Evolutionary conservation across 1,284 basidiomycete species (phyloP), one percentile per base, ranked within the genome.

Genomic region (Agroathelia rolfsii): DNA sequence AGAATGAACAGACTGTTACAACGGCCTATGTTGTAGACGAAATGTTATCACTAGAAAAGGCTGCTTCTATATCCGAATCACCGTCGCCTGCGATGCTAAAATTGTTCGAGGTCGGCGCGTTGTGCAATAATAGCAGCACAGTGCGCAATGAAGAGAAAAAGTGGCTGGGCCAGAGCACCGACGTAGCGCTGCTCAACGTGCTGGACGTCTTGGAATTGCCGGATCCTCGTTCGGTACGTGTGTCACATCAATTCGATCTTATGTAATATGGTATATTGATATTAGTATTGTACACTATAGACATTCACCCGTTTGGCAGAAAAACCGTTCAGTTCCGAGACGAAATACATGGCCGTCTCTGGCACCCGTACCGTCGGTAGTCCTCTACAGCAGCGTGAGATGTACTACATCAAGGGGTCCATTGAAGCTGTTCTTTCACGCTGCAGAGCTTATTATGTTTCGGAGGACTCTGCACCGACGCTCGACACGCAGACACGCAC

Each of bases 1-100:
- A 82, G 53, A 96, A 96, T 56, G 86, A 95, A 47, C 92, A 95
- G 68, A 94, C 90, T 0, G 88, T 97, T 8, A 86, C 81, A 0
- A 83, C 90, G 46, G 64, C 81, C 9, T 97, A 90, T 55, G 70
- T 81, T 0, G 81, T 94, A 3, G 92, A 95, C 45, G 88, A 94
- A 50, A 48, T 49, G 15, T 39, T 62, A 14, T n/a, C n/a, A n/a
- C n/a, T n/a, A n/a, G n/a, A n/a, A n/a, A n/a, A n/a, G n/a, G n/a
- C n/a, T n/a, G n/a, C n/a, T n/a, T n/a, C n/a, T n/a, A n/a, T n/a
- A n/a, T n/a, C n/a, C n/a, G n/a, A n/a, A n/a, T n/a, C n/a, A n/a
- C n/a, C n/a, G n/a, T 72, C 75, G 1, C 58, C 69, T 2, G 77
- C 83, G 0, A 52, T 82, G 28, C 61, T 57, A 38, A 79, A 73